Base-by-base conservation (phyloP, 129 eudicot genomes). In the Saussurea involucrata region DNA sequence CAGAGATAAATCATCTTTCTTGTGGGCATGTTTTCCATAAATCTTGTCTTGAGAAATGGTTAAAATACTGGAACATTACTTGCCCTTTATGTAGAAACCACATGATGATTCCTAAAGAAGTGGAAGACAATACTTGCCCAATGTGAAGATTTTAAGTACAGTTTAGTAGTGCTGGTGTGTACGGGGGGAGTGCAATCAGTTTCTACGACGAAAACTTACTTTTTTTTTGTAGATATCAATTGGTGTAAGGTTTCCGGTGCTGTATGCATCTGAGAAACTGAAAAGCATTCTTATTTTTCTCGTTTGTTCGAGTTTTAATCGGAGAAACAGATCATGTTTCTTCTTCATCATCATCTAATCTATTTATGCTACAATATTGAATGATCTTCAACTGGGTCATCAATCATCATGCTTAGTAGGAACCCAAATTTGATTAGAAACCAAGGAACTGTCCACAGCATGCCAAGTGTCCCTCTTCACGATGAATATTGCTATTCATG, bases 21-120 rank as follows among this genome's bases (percentile, higher is more conserved):
- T 92, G 97, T 58, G 90, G 96, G 77, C 96, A 92, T 71, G 89
- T 87, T 65, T 92, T 92, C 65, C 96, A 92, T 72, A 87, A 80
- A 37, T 11, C 63, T 32, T 92, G 97, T 72, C 71, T 92, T 21
- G 93, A 92, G 80, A 89, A 87, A 79, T 92, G 97, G 97, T 32
- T 92, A 40, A 84, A 87, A 22, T 81, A 63, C 68, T 84, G 95
- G 91, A 85, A 89, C 36, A 31, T 85, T 57, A 92, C 92, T 8
- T 92, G 97, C 81, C 97, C 97, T 24, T 79, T 85, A 33, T 92
- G 97, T 70, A 81, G 97, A 79, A 89, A 83, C 32, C 58, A 71
- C 77, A 78, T 92, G 89, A 74, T 92, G 84, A 40, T 40, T 71
- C 79, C 89, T 49, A 83, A 65, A 60, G 91, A 92, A 31, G 76